A percentile compares a stretch with the other conserved stretches of the same genome.
These are phyloP conservation scores for Sarocladium oryzae DNA, from an alignment of 2,329 filamentous ascomycete species.

Conservation along the genomic window DNA sequence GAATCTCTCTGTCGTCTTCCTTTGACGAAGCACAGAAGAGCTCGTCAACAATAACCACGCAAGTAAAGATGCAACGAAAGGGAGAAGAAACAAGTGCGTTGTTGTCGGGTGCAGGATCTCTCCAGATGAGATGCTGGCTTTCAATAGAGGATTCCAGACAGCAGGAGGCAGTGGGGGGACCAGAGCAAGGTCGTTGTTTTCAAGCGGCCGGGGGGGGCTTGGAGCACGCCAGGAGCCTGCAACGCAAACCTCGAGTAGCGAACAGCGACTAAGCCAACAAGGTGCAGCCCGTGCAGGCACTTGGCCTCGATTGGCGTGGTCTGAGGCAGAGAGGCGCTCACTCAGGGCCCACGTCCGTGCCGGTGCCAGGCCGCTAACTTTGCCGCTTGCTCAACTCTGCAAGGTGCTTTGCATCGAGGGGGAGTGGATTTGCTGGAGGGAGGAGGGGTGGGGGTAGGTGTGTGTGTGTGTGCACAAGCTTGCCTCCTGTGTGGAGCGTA, in stretches of 20 bases:
- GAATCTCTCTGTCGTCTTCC: background rate
- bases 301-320: constrained; percentile 9
- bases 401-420: constrained; percentile 4
- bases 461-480: background rate
- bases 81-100: background rate
- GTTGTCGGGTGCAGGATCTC: constrained; percentile 3
- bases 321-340: constrained; percentile 7
- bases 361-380: constrained; percentile 7
- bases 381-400: constrained; percentile 8
- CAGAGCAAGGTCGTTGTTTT: constrained; percentile 9
- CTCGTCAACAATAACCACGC: background rate
- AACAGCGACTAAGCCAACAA: constrained; percentile 9
- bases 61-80: constrained; percentile 1
- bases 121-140: constrained; percentile 9
- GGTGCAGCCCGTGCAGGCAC: constrained; percentile 8
- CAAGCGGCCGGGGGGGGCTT: background rate
- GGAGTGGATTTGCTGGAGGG: background rate
- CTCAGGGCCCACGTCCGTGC: constrained; percentile 7
- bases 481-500: background rate
- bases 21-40: background rate
- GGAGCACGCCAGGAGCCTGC: background rate
- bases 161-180: background rate
- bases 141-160: constrained; percentile 5
- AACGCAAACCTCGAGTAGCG: constrained; percentile 8
- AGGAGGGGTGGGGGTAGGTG: background rate